A percentile compares a stretch with the other conserved stretches of the same genome.
Conservation (phyloP, 2,329 filamentous ascomycete genomes). For the Phaeosphaeria sp. region DNA sequence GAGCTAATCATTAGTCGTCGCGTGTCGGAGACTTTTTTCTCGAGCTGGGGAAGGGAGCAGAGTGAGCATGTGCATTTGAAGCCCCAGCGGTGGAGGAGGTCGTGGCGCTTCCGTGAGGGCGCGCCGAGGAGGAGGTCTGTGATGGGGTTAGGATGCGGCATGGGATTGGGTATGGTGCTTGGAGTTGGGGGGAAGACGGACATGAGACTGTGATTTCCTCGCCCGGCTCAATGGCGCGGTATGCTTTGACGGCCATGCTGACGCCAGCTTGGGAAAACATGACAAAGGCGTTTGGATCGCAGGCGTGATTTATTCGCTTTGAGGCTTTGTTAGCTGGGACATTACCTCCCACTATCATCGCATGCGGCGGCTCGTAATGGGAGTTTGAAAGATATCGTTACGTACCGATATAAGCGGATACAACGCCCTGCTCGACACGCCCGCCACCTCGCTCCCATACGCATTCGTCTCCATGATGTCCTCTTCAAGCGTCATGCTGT, state of each 20-base stretch:
- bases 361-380: too few relatives aligned
- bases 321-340: too few relatives aligned
- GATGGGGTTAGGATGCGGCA: too few relatives aligned
- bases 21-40: slow-evolving; percentile 18
- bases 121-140: slow-evolving; percentile 25
- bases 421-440: slow-evolving; percentile 14
- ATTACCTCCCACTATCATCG: too few relatives aligned
- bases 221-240: slow-evolving; percentile 25
- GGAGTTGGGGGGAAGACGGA: too few relatives aligned
- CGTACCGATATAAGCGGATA: slow-evolving; percentile 27
- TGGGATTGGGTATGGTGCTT: neutral
- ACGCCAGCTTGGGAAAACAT: slow-evolving; percentile 30
- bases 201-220: slow-evolving; percentile 33
- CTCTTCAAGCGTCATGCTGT: slow-evolving; percentile 15
- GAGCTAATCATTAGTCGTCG: slow-evolving; percentile 20
- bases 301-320: slow-evolving; percentile 35
- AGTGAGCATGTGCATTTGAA: slow-evolving; percentile 33
- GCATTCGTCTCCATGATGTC: slow-evolving; percentile 31
- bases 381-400: neutral
- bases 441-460: slow-evolving; percentile 26
- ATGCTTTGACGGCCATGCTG: slow-evolving; percentile 30
- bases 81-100: slow-evolving; percentile 24
- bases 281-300: slow-evolving; percentile 30
- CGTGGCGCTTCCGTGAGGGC: slow-evolving; percentile 10
- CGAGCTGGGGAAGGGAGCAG: slow-evolving; percentile 9